phyloP scores from a whole-genome alignment of 192 early-diverging fungal genomes.

The Rhizophlyctis rosea region DNA sequence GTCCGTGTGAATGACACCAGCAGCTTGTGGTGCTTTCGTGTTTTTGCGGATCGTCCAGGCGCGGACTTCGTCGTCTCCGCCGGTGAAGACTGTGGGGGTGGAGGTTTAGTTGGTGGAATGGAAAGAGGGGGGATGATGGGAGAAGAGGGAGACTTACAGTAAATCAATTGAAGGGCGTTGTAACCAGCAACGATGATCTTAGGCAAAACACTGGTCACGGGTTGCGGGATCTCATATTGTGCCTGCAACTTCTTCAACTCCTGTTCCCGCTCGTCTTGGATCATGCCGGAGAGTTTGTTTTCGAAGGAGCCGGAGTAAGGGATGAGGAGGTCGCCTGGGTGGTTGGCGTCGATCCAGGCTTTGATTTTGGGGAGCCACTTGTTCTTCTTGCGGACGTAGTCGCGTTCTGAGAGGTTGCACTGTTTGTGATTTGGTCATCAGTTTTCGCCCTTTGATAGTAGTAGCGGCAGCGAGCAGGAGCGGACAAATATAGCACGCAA shows the following conservation, averaged over 20 bases:
- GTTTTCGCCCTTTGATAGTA: too few species aligned
- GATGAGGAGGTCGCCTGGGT: slow-evolving; percentile 52
- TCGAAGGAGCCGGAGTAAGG: slow-evolving; percentile 85
- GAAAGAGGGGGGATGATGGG: background rate
- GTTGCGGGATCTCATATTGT: slow-evolving; percentile 36
- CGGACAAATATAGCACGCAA: too few species aligned
- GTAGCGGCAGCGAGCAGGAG: too few species aligned
- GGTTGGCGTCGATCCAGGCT: slow-evolving; percentile 30
- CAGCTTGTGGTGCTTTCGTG: slow-evolving; percentile 81
- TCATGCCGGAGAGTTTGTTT: slow-evolving; percentile 48
- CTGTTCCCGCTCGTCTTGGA: slow-evolving; percentile 51
- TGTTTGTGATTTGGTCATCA: background rate
- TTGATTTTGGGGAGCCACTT: slow-evolving; percentile 92
- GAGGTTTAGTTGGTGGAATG: background rate
- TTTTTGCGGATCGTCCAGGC: slow-evolving; percentile 84
- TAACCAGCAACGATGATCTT: slow-evolving; percentile 92
- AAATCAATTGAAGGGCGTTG: slow-evolving; percentile 77
- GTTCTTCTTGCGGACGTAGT: slow-evolving; percentile 94
- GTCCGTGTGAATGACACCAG: slow-evolving; percentile 87
- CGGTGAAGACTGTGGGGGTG: slow-evolving; percentile 63
- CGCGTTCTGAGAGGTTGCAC: slow-evolving; percentile 84
- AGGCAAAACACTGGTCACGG: slow-evolving; percentile 62
- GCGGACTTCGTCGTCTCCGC: slow-evolving; percentile 82
- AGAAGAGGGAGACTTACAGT: slow-evolving; percentile 48
- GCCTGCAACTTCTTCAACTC: slow-evolving; percentile 46